These are phyloP conservation scores for Penicillium psychrofluorescens DNA, from an alignment of 495 filamentous ascomycete genomes.

Conservation along the genomic window DNA sequence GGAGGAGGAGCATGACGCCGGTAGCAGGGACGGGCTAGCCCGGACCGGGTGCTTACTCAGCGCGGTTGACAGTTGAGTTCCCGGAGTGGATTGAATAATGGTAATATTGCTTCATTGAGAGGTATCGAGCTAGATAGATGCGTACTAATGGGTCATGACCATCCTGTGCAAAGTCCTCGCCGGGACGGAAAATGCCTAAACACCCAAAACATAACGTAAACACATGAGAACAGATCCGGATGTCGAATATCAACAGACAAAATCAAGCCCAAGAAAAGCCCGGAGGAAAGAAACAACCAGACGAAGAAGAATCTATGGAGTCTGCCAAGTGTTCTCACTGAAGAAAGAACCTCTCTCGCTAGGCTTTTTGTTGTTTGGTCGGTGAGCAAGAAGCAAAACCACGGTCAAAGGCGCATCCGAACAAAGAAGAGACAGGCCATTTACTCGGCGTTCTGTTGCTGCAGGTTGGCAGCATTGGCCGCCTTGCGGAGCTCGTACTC, in stretches of 20 bases:
- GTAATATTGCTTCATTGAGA: not conserved
- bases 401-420: too few species aligned
- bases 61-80: too few species aligned
- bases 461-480: slow-evolving; percentile 50
- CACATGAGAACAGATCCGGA: not conserved
- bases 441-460: slow-evolving; percentile 31
- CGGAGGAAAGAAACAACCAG: too few species aligned
- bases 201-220: slow-evolving; percentile 1
- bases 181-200: slow-evolving; percentile 1
- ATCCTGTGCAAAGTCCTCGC: slow-evolving; percentile 3
- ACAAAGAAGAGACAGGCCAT: not conserved
- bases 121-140: slow-evolving; percentile 2
- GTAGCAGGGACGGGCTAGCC: slow-evolving; percentile 20
- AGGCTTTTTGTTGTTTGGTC: too few species aligned
- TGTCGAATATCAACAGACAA: not conserved
- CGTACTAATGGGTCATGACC: not conserved
- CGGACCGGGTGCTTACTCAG: slow-evolving; percentile 16
- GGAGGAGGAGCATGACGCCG: slow-evolving; percentile 29
- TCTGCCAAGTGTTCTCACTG: too few species aligned
- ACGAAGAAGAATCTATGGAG: too few species aligned
- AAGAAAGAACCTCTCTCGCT: too few species aligned
- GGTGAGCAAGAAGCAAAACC: too few species aligned
- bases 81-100: too few species aligned
- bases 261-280: not conserved
- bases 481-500: slow-evolving; percentile 93